phyloP scores from a whole-genome alignment of 2,329 filamentous ascomycete genomes.

The Talaromyces marneffei region DNA sequence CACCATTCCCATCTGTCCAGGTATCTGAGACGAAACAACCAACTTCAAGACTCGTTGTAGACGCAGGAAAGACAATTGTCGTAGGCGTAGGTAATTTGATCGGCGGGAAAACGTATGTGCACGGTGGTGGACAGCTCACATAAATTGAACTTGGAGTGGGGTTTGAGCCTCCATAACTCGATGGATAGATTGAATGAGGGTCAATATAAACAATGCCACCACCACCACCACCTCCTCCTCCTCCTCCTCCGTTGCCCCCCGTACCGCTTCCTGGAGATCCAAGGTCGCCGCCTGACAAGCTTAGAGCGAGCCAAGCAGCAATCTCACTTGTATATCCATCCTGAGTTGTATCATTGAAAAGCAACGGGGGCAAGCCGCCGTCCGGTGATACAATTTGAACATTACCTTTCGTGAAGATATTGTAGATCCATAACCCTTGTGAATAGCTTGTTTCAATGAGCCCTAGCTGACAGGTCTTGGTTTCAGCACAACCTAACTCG shows the following conservation, averaged over 20 bases:
- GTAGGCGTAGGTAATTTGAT: neutral
- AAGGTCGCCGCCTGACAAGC: neutral
- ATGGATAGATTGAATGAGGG: neutral
- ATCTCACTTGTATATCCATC: neutral
- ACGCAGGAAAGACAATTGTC: neutral
- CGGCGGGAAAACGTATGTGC: neutral
- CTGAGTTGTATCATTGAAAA: slow-evolving; percentile 13
- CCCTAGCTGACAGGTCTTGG: slow-evolving; percentile 44
- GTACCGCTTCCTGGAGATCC: neutral
- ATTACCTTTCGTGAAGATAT: slow-evolving; percentile 21
- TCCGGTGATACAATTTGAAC: slow-evolving; percentile 20
- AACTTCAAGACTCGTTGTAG: neutral
- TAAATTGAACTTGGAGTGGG: neutral
- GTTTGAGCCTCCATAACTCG: neutral
- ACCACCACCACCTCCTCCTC: neutral
- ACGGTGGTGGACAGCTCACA: neutral
- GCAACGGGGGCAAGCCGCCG: neutral
- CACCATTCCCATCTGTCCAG: neutral
- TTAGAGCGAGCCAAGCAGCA: neutral
- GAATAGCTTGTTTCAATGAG: slow-evolving; percentile 18
- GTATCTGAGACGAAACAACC: neutral
- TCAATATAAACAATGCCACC: neutral
- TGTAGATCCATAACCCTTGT: slow-evolving; percentile 20
- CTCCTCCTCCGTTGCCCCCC: neutral
- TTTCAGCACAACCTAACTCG: slow-evolving; percentile 41